phyloP scores from a whole-genome alignment of 306 rosid species.

The Cicer cuneatum region DNA sequence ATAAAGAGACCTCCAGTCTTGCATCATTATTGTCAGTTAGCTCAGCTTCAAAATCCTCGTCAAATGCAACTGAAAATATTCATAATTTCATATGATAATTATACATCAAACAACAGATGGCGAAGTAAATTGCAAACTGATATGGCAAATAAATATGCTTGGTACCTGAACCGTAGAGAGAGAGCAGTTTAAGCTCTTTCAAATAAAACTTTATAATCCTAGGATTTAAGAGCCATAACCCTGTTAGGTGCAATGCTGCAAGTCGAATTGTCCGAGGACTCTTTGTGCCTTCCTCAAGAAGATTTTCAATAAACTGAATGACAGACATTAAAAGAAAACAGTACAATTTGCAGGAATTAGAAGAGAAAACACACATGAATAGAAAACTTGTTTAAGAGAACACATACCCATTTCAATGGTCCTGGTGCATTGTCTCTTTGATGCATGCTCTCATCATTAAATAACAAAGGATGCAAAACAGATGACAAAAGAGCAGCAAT shows the following conservation, averaged over 20 bases:
- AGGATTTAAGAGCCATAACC: constrained; percentile 84
- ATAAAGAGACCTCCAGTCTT: constrained; percentile 71
- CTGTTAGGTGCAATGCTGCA: constrained; percentile 92
- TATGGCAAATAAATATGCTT: constrained; percentile 16
- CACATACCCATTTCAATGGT: constrained; percentile 92
- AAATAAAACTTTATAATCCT: constrained; percentile 77
- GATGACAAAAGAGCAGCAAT: constrained; percentile 95
- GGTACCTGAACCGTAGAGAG: constrained; percentile 90
- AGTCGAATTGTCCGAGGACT: constrained; percentile 99
- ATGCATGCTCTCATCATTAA: constrained; percentile 85
- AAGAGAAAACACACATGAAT: constrained; percentile 24
- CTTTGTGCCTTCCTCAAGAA: constrained; percentile 89
- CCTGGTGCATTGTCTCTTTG: constrained; percentile 65
- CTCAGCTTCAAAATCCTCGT: constrained; percentile 97
- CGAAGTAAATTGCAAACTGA: constrained; percentile 26
- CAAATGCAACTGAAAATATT: constrained; percentile 80
- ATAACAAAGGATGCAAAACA: constrained; percentile 79
- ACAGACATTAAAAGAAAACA: constrained; percentile 40
- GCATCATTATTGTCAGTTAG: constrained; percentile 80
- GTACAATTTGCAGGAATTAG: constrained; percentile 25
- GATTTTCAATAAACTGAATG: constrained; percentile 71
- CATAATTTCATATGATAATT: constrained; percentile 30
- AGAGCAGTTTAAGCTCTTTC: constrained; percentile 79
- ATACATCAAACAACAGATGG: constrained; percentile 27
- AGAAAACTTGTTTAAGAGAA: constrained; percentile 43